Base-by-base conservation (phyloP, 176 grass and related monocot genomes). In the Guadua angustifolia region DNA sequence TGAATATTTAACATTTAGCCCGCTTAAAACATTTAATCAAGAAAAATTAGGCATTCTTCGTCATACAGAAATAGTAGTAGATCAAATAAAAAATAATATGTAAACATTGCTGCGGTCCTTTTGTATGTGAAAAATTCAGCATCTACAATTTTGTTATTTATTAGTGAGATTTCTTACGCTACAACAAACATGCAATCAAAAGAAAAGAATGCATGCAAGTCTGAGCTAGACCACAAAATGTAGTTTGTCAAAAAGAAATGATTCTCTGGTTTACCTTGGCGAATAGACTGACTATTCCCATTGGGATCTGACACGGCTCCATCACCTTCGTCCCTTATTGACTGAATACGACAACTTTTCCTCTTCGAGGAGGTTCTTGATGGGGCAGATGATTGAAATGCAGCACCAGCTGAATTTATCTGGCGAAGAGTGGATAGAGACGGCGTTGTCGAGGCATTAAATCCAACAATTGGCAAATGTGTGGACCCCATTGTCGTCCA, bases 321-420 rank as follows among this genome's bases (percentile, higher is more conserved):
- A 74, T 90, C 80, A 13, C 79, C 67, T 35, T 77, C 88, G 24
- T 90, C 88, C 68, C 74, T 77, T 67, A 90, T 63, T 69, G 88
- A 90, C 52, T 45, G 69, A 45, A 75, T 73, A 42, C 60, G 72
- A 3, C 25, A 68, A 13, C 42, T 42, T 79, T 87, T 90, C 75
- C 70, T 86, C 75, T 71, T 70, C 50, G 38, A 39, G 38, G 68
- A 79, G 4, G 69, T 7, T 57, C 88, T 86, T 11, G 88, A 79
- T 68, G 75, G 65, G 35, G 68, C 9, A 21, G 80, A 60, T 44
- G 67, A 73, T 38, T 77, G 60, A 52, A 90, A 82, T 69, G 79
- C 36, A 58, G 79, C 25, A 15, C 74, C 84, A 45, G 74, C 17
- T 67, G 84, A 67, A 74, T 69, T 90, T 74, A 77, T 59, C 74